Percentiles rank a stretch among this genome's conserved stretches.
Conservation (phyloP, 2,329 filamentous ascomycete genomes). For the Cordyceps militaris region DNA sequence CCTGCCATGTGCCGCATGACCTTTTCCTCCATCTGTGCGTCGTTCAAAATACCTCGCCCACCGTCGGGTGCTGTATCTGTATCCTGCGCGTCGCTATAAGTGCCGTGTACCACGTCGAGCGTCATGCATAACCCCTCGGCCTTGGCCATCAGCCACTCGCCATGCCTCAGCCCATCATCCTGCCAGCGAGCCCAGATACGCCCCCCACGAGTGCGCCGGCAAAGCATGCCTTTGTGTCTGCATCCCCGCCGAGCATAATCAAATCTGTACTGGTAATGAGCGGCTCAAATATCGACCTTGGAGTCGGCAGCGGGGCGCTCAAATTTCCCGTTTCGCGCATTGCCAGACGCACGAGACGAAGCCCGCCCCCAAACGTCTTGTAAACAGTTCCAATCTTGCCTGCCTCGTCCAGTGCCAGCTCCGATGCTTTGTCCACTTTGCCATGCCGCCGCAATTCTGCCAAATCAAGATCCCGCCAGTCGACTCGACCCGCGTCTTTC, state of each 20-base stretch:
- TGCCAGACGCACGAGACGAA: constrained; percentile 36
- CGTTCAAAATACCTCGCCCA: constrained; percentile 28
- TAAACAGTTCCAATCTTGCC: constrained; percentile 33
- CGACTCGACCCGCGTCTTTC: constrained; percentile 20
- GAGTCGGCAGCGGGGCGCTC: constrained; percentile 13
- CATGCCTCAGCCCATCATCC: constrained; percentile 37
- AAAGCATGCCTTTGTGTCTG: constrained; percentile 48
- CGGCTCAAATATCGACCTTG: constrained; percentile 34
- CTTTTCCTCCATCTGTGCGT: constrained; percentile 34
- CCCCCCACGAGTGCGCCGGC: constrained; percentile 44
- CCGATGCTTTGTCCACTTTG: constrained; percentile 27
- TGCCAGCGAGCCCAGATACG: constrained; percentile 44
- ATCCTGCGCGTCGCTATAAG: constrained; percentile 14
- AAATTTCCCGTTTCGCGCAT: constrained; percentile 27
- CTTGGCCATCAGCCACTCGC: constrained; percentile 39
- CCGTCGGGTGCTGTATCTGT: constrained; percentile 25
- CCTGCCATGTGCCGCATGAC: constrained; percentile 12
- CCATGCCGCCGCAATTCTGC: constrained; percentile 28
- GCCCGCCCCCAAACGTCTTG: constrained; percentile 42
- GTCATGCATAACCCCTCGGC: constrained; percentile 32
- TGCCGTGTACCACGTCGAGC: constrained; percentile 29
- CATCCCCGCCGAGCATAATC: constrained; percentile 43
- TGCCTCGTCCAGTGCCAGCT: constrained; percentile 37
- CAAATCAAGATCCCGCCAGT: constrained; percentile 29
- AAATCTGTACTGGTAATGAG: constrained; percentile 40